These are phyloP conservation scores for Artemisia argyi DNA, from an alignment of 129 eudicot genomes.

Conservation along the genomic window DNA sequence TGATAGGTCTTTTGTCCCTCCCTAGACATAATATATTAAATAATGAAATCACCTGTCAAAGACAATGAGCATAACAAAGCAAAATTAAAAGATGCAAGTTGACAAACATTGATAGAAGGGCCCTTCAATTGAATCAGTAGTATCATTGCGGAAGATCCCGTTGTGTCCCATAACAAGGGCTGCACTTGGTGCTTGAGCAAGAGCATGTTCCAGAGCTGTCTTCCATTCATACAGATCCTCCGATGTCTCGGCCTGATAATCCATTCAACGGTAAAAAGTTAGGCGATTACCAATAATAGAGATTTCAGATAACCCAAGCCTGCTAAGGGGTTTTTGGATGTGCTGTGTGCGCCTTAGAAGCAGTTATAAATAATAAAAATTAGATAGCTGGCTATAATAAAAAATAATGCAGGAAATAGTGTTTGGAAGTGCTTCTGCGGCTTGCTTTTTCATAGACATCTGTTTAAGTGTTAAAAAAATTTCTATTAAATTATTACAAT, in stretches of 20 bases:
- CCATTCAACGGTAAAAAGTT: background rate
- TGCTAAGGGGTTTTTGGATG: no score
- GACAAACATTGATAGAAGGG: conserved; percentile 83
- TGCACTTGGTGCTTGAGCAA: conserved; percentile 84
- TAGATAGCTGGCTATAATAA: background rate
- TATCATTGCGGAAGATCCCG: conserved; percentile 84
- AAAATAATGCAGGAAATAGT: background rate
- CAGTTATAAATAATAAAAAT: background rate
- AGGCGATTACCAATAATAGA: background rate
- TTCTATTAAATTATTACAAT: no score
- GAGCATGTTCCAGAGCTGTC: conserved; percentile 75
- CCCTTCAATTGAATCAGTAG: conserved; percentile 68
- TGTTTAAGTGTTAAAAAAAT: no score
- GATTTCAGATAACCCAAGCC: background rate
- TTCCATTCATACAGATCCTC: conserved; percentile 88
- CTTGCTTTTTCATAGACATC: no score
- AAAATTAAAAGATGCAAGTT: conserved; percentile 16
- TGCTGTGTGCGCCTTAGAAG: background rate
- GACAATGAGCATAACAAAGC: background rate
- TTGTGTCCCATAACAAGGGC: conserved; percentile 95
- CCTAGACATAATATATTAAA: conserved; percentile 40
- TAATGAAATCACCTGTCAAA: background rate
- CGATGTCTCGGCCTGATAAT: conserved; percentile 78
- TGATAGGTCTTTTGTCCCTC: conserved; percentile 83
- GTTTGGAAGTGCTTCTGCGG: no score